These are phyloP conservation scores for Amphicarpaea edgeworthii DNA, from an alignment of 306 rosid species.

Conservation along the genomic window DNA sequence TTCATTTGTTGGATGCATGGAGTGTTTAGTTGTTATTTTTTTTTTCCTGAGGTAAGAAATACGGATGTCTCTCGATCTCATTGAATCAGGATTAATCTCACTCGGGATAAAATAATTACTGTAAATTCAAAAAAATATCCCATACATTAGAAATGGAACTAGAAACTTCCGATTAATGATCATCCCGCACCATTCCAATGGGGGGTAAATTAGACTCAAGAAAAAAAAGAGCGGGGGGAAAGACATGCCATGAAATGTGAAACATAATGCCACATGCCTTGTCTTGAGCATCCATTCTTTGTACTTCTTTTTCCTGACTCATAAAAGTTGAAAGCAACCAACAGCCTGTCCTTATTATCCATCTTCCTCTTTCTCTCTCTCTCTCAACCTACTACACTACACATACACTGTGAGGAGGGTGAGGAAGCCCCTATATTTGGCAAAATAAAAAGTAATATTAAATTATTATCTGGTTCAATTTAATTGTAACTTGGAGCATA, in stretches of 20 bases:
- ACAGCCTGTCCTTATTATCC: constrained; percentile 66
- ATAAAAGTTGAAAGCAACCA: constrained; percentile 75
- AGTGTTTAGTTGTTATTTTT: too few relatives aligned
- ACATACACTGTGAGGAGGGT: neutral
- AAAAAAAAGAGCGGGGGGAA: constrained; percentile 40
- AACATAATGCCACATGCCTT: constrained; percentile 88
- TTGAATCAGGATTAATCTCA: too few relatives aligned
- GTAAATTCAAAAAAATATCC: too few relatives aligned
- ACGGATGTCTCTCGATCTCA: too few relatives aligned
- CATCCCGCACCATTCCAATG: too few relatives aligned
- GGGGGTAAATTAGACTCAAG: neutral
- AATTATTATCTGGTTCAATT: constrained; percentile 33
- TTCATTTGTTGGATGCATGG: too few relatives aligned
- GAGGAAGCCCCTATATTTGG: constrained; percentile 41
- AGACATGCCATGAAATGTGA: constrained; percentile 88
- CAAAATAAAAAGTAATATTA: constrained; percentile 38
- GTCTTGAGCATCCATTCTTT: constrained; percentile 69
- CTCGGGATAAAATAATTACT: too few relatives aligned
- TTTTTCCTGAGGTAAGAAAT: too few relatives aligned
- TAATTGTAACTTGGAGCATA: constrained; percentile 16
- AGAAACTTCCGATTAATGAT: too few relatives aligned
- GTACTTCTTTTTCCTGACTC: constrained; percentile 62
- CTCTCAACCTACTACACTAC: constrained; percentile 40
- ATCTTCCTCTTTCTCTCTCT: constrained; percentile 33
- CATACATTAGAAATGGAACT: too few relatives aligned